Evolutionary conservation across 1,139 yeast genomes (phyloP), one percentile per base, ranked within the genome.

Genomic region (Yamadazyma kanchanaburiensis): DNA sequence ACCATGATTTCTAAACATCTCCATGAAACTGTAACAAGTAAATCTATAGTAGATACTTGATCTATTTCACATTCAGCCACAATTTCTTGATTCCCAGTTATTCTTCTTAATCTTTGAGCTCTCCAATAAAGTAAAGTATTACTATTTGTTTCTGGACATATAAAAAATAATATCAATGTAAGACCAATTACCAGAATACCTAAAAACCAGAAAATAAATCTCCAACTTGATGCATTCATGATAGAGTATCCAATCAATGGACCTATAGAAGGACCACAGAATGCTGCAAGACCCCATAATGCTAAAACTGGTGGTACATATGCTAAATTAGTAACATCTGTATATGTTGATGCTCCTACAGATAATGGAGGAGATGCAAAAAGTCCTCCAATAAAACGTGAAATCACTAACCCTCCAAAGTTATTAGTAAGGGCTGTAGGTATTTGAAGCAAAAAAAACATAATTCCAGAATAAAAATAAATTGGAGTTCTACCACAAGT

Each of bases 81-180:
- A 27, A 67, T 59, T 13, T 53, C 56, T 48, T 51, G 32, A 38
- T 51, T 59, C 2, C 75, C 75, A 7, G 80, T 73, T n/a, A 54
- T 35, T 26, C 56, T 53, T 45, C 80, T 58, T 32, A 75, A 53
- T 34, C 76, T 51, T 22, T 49, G 39, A 1, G 82, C 81, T 39
- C 66, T 60, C 34, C 76, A 55, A 31, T 62, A 49, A 8, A 77
- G 52, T 14, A 78, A 47, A 3, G 74, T 65, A 16, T 58, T 57
- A n/a, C 49, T 63, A 28, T 60, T 69, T 4, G 82, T 71, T 50
- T 78, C 84, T 0, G 80, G 78, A 21, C 75, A 52, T 24, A 64
- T 47, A 25, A 62, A 45, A 3, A 51, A 25, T 32, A 72, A 48
- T 1, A 68, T 13, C 1, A 59, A 8, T 5, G 67, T 48, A 1